Percentiles rank a stretch among this genome's conserved stretches.
Conservation (phyloP, 345 rosid genomes). For the Euclidium syriacum region DNA sequence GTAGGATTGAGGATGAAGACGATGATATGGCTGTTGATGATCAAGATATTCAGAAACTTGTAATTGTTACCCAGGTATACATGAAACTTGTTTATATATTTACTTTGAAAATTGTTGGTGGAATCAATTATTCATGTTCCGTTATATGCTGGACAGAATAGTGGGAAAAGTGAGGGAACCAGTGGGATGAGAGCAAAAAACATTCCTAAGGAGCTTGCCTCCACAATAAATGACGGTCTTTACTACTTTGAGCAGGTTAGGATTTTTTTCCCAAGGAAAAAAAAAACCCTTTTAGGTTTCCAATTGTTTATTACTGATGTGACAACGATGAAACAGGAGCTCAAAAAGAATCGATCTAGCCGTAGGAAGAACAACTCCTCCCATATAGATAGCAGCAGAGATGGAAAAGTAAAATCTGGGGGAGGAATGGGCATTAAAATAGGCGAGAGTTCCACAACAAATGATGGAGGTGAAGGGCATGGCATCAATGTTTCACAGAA, state of each 20-base stretch:
- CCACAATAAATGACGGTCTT: conserved; percentile 88
- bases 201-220: conserved; percentile 75
- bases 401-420: conserved; percentile 44
- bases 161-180: conserved; percentile 38
- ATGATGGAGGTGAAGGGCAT: conserved; percentile 52
- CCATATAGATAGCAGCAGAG: conserved; percentile 54
- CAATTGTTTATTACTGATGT: not conserved
- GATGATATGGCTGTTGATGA: conserved; percentile 65
- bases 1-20: conserved; percentile 80
- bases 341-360: conserved; percentile 51
- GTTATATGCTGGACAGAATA: conserved; percentile 60
- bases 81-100: not conserved
- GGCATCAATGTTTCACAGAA: conserved; percentile 42
- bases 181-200: conserved; percentile 43
- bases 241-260: conserved; percentile 88
- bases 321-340: conserved; percentile 51
- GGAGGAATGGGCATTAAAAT: conserved; percentile 37
- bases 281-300: too few relatives aligned
- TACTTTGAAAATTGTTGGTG: conserved; percentile 1
- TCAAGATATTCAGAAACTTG: conserved; percentile 89
- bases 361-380: conserved; percentile 47
- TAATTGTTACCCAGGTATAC: conserved; percentile 90
- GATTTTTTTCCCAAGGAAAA: too few relatives aligned
- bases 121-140: conserved; percentile 13
- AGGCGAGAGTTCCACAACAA: conserved; percentile 41